phyloP scores from a whole-genome alignment of 768 basidiomycete species.

The Termitomyces sp. region DNA sequence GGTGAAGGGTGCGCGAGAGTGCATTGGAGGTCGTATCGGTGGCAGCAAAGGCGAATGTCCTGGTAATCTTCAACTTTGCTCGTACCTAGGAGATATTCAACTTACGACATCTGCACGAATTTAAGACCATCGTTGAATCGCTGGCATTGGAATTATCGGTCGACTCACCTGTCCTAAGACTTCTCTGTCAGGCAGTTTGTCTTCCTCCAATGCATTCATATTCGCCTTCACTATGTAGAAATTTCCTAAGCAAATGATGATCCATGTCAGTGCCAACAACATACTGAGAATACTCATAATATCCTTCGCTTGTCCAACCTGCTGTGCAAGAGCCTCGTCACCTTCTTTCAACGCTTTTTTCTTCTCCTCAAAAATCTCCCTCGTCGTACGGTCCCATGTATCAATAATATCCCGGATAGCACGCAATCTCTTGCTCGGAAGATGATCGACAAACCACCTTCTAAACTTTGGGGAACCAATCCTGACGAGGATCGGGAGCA shows the following conservation, averaged over 20 bases:
- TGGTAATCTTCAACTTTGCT: not conserved
- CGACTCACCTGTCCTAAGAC: not conserved
- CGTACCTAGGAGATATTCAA: not conserved
- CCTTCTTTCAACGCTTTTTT: not conserved
- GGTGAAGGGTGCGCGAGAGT: not conserved
- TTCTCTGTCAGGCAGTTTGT: not conserved
- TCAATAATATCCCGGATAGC: slow-evolving; percentile 1
- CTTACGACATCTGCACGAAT: not conserved
- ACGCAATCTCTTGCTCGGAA: not conserved
- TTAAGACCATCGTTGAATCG: not conserved
- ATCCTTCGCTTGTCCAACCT: not conserved
- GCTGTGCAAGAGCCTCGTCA: not conserved
- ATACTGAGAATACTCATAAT: not conserved
- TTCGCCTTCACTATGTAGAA: not conserved
- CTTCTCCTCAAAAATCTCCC: not conserved
- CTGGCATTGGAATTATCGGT: not conserved
- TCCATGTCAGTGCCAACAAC: not conserved
- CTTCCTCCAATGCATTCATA: not conserved
- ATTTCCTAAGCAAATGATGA: not conserved
- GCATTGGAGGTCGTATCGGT: slow-evolving; percentile 1
- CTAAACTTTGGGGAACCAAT: not conserved
- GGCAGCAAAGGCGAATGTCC: not conserved
- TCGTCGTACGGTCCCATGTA: not conserved
- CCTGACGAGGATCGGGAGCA: not conserved
- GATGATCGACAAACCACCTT: not conserved